Conservation (phyloP, 1,139 yeast species). For the Saccharomyces hybrid region DNA sequence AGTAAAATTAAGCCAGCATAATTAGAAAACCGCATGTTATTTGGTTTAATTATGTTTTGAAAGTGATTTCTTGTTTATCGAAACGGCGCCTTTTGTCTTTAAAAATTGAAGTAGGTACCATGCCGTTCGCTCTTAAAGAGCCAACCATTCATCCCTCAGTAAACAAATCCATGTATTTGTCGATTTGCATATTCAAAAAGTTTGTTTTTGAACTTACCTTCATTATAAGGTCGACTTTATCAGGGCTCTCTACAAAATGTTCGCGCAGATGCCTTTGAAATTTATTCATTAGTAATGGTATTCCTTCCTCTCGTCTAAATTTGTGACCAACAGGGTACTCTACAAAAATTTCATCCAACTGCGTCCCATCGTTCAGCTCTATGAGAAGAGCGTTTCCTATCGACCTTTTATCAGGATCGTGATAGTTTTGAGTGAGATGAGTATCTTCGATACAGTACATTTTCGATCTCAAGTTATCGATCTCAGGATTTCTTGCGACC, state of each 20-base stretch:
- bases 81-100: background rate
- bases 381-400: slow-evolving; percentile 48
- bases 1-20: no score
- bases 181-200: slow-evolving; percentile 40
- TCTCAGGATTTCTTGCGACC: slow-evolving; percentile 44
- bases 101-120: no score
- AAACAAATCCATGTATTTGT: slow-evolving; percentile 42
- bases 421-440: slow-evolving; percentile 44
- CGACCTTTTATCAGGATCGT: slow-evolving; percentile 48
- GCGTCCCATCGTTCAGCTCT: slow-evolving; percentile 47
- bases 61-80: background rate
- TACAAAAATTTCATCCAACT: slow-evolving; percentile 45
- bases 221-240: slow-evolving; percentile 37
- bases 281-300: slow-evolving; percentile 44
- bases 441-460: slow-evolving; percentile 48
- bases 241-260: slow-evolving; percentile 33
- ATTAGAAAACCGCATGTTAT: no score
- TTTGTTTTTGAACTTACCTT: slow-evolving; percentile 31
- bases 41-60: background rate
- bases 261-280: slow-evolving; percentile 44
- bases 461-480: slow-evolving; percentile 45
- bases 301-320: slow-evolving; percentile 50
- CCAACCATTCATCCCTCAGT: background rate
- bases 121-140: background rate
- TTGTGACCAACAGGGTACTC: slow-evolving; percentile 55